Evolutionary conservation across 495 filamentous ascomycete genomes (phyloP).

Genomic region (Neurospora sp.): DNA sequence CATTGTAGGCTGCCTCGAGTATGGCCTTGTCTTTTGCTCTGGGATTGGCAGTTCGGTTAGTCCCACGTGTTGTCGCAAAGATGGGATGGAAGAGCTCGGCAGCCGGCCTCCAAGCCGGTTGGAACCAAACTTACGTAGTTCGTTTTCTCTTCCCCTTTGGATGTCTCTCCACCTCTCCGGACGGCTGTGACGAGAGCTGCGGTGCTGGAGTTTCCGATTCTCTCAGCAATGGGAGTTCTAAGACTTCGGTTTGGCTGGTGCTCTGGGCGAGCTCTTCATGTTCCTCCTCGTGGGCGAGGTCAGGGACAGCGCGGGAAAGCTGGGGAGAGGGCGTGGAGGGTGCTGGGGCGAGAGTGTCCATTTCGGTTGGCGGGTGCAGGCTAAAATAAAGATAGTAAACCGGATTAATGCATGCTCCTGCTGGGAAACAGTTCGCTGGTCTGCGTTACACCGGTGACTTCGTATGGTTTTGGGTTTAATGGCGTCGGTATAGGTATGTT

Average conservation of each 20-base stretch:
- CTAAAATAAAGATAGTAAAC: neutral
- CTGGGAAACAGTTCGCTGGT: neutral
- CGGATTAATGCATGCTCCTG: neutral
- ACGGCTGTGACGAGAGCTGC: neutral
- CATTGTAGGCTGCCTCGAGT: constrained; percentile 78
- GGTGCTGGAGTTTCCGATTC: neutral
- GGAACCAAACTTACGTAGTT: constrained; percentile 35
- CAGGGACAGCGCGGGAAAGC: neutral
- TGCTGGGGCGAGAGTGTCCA: neutral
- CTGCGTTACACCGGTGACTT: neutral
- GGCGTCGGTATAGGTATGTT: neutral
- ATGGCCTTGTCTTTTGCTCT: constrained; percentile 84
- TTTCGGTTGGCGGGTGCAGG: neutral
- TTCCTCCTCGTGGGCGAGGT: neutral
- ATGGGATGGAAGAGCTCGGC: neutral
- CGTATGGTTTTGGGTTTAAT: neutral
- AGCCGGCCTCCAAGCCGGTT: neutral
- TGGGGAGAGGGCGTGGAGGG: neutral
- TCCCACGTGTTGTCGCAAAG: neutral
- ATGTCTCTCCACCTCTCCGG: constrained; percentile 19
- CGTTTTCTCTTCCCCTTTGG: constrained; percentile 45
- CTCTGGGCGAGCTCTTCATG: neutral
- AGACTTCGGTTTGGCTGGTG: neutral
- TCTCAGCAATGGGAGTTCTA: neutral
- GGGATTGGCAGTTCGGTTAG: constrained; percentile 11